phyloP scores from a whole-genome alignment of 352 stramenopile species.

The Phytophthora pseudosyringae region DNA sequence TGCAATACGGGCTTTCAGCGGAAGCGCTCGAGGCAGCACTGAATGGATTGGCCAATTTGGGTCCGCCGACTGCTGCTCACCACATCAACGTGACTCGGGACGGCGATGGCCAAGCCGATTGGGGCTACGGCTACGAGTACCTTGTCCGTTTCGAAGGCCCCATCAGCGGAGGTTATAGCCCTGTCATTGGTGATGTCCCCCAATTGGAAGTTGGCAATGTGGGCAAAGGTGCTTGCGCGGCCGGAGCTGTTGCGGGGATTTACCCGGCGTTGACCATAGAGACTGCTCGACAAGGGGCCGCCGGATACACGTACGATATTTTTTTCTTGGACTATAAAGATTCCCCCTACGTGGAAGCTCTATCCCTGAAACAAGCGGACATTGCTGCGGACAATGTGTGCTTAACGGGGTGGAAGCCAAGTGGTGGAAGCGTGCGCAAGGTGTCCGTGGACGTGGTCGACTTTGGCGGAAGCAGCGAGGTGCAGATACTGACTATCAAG shows the following conservation, averaged over 20 bases:
- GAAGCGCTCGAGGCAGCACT: slow-evolving; percentile 62
- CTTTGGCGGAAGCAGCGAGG: slow-evolving; percentile 63
- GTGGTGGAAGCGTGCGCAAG: slow-evolving; percentile 51
- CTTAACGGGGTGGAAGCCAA: slow-evolving; percentile 34
- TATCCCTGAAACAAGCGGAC: slow-evolving; percentile 45
- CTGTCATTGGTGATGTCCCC: slow-evolving; percentile 63
- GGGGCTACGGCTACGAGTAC: slow-evolving; percentile 86
- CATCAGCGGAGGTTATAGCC: slow-evolving; percentile 58
- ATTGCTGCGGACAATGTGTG: slow-evolving; percentile 15
- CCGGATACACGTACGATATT: slow-evolving; percentile 79
- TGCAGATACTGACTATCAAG: slow-evolving; percentile 60
- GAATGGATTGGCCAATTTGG: slow-evolving; percentile 64
- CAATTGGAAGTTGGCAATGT: slow-evolving; percentile 62
- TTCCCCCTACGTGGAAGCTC: slow-evolving; percentile 31
- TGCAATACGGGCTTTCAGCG: slow-evolving; percentile 77
- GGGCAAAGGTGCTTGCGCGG: slow-evolving; percentile 44
- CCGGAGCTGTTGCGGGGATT: slow-evolving; percentile 39
- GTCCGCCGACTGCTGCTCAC: slow-evolving; percentile 21
- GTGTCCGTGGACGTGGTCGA: slow-evolving; percentile 49
- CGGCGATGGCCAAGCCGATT: slow-evolving; percentile 65
- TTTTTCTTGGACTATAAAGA: slow-evolving; percentile 66
- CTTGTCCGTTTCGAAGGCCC: slow-evolving; percentile 68
- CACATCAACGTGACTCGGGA: slow-evolving; percentile 74
- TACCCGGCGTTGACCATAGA: slow-evolving; percentile 71
- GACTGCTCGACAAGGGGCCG: slow-evolving; percentile 62